These are phyloP conservation scores for Alternaria sp. DNA, from an alignment of 2,329 filamentous ascomycete species.

Conservation along the genomic window DNA sequence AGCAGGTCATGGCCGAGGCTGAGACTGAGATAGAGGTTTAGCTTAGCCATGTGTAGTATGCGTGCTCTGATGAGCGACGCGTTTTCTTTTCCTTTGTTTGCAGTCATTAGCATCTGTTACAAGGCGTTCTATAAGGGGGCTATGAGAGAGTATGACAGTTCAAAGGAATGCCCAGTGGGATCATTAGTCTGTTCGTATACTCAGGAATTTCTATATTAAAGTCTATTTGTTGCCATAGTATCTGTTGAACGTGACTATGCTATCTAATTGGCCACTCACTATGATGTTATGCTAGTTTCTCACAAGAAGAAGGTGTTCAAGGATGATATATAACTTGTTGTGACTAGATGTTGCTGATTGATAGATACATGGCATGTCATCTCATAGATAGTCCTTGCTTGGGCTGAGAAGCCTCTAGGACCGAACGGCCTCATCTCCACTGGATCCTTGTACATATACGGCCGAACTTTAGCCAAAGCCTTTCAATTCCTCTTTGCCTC, in stretches of 20 bases:
- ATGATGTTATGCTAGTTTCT: neutral
- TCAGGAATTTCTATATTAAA: neutral
- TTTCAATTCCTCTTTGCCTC: neutral
- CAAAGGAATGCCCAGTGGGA: neutral
- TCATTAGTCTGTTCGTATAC: neutral
- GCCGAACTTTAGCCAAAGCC: neutral
- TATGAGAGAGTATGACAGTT: neutral
- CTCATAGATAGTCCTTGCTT: neutral
- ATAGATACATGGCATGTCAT: neutral
- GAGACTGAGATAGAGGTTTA: conserved; percentile 27
- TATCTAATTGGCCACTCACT: neutral
- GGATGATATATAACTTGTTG: too few relatives aligned
- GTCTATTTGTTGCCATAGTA: neutral
- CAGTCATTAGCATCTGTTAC: neutral
- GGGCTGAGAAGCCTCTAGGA: neutral
- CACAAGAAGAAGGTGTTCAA: neutral
- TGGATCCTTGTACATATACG: neutral
- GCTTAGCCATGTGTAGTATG: neutral
- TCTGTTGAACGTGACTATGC: neutral
- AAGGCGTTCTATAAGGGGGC: neutral
- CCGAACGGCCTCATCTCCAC: neutral
- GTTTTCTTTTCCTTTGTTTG: neutral
- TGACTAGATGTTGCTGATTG: neutral
- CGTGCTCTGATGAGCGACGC: neutral
- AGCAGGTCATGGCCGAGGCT: conserved; percentile 81